Percentiles rank a stretch among this genome's conserved stretches.
These are phyloP conservation scores for Perkinsus marinus DNA, from an alignment of 169 alveolate genomes.

Conservation along the genomic window DNA sequence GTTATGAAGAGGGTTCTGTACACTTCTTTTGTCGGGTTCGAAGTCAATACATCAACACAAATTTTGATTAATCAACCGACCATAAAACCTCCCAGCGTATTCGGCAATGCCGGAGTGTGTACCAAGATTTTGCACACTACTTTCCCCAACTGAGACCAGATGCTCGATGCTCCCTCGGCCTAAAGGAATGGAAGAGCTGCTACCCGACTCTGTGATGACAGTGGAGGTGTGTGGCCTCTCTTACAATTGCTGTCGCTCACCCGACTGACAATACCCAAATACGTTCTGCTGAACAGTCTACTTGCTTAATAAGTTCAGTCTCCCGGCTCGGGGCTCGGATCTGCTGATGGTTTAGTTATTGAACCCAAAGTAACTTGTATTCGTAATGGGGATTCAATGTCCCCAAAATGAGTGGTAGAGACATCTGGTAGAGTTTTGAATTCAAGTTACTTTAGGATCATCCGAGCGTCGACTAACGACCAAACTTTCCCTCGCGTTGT, in stretches of 20 bases:
- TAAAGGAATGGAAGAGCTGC: too few relatives aligned
- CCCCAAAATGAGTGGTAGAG: too few relatives aligned
- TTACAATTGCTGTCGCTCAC: background rate
- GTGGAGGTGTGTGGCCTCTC: background rate
- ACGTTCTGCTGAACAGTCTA: background rate
- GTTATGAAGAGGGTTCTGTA: background rate
- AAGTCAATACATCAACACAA: background rate
- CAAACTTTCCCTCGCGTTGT: background rate
- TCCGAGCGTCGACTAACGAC: background rate
- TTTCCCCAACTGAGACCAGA: background rate
- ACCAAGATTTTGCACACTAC: background rate
- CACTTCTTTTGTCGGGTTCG: background rate
- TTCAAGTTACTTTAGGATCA: background rate
- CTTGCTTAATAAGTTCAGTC: background rate
- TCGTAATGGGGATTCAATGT: background rate
- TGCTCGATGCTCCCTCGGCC: too few relatives aligned
- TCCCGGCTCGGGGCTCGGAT: background rate
- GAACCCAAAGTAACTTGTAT: background rate
- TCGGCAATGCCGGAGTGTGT: background rate
- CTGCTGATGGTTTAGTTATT: background rate
- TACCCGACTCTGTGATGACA: too few relatives aligned
- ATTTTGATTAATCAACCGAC: background rate
- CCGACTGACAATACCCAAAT: background rate
- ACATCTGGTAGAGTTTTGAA: too few relatives aligned
- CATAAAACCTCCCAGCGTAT: background rate